Evolutionary conservation across 2,329 filamentous ascomycete species (phyloP).

Genomic region (Pseudomassariella vexata): DNA sequence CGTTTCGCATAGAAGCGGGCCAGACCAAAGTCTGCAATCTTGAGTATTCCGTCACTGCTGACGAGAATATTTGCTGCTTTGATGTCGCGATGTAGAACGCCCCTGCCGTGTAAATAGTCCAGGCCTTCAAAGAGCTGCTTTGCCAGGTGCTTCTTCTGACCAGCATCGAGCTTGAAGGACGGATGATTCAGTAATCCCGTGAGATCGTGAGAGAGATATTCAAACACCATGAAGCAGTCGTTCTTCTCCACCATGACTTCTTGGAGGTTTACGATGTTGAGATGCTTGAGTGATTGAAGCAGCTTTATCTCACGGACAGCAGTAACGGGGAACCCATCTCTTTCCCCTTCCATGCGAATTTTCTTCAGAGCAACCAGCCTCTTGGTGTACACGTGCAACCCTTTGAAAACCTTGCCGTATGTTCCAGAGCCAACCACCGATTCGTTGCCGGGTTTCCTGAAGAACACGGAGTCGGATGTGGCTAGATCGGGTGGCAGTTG

Average conservation of each 20-base stretch:
- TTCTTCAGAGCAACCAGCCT: conserved; percentile 80
- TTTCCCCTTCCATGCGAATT: conserved; percentile 89
- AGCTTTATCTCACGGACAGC: conserved; percentile 88
- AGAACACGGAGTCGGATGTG: conserved; percentile 84
- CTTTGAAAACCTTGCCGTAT: conserved; percentile 94
- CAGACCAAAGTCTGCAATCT: conserved; percentile 92
- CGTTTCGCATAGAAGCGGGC: conserved; percentile 95
- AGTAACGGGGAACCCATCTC: conserved; percentile 86
- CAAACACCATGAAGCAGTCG: conserved; percentile 99
- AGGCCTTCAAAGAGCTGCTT: conserved; percentile 90
- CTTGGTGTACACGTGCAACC: conserved; percentile 85
- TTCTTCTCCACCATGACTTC: conserved; percentile 99
- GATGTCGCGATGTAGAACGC: conserved; percentile 96
- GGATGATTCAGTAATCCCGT: conserved; percentile 95
- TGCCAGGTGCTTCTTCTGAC: conserved; percentile 89
- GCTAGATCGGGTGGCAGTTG: conserved; percentile 66
- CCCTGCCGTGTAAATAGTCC: conserved; percentile 85
- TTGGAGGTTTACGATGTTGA: conserved; percentile 75
- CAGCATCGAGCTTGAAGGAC: conserved; percentile 74
- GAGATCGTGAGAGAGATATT: conserved; percentile 93
- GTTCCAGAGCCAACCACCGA: conserved; percentile 94
- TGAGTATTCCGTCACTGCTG: conserved; percentile 80
- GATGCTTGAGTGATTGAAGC: conserved; percentile 77
- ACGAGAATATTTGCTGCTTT: conserved; percentile 97
- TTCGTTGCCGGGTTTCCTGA: conserved; percentile 92